Evolutionary conservation across 202 grass and related monocot species (phyloP), one percentile per base, ranked within the genome.

Genomic region (Hordeum pubiflorum): DNA sequence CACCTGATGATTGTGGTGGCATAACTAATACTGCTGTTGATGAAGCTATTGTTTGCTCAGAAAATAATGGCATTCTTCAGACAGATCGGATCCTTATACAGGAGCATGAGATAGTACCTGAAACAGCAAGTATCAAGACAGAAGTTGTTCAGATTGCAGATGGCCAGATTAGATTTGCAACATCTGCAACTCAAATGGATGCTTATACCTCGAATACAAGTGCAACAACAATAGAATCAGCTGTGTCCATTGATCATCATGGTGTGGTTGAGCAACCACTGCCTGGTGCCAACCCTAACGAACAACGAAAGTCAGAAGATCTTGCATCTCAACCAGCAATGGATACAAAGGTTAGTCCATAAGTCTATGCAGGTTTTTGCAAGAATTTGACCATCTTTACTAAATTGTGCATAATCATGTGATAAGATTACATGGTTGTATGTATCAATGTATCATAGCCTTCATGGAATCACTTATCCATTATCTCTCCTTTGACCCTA

Each of bases 291-390:
- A 77, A 43, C 65, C 20, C 33, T 70, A 10, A 85, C 2, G 11
- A 29, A 23, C 72, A 81, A 67, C 65, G 58, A 31, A 85, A 40
- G 4, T n/a, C 29, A 40, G 65, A 32, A 36, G 26, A 13, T 39
- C 21, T 65, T 85, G 58, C 64, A 46, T 82, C 78, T 85, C 82
- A 81, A 59, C 11, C 27, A 78, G 27, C 29, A 82, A n/a, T 72
- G 61, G 68, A 75, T 74, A 41, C 74, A 32, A 59, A 79, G 87
- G 87, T 89, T 59, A 78, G 83, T 38, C 58, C 58, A 46, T 32
- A 54, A 82, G 74, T 48, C 36, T 58, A 73, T 41, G 54, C 9
- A 36, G 81, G 14, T 85, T 82, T 64, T 29, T 82, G 21, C 63
- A 29, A 67, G 33, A 32, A 59, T 74, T 86, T 22, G 38, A 18